These are phyloP conservation scores for Leptodontidium sp. DNA, from an alignment of 2,329 filamentous ascomycete genomes.

Conservation along the genomic window DNA sequence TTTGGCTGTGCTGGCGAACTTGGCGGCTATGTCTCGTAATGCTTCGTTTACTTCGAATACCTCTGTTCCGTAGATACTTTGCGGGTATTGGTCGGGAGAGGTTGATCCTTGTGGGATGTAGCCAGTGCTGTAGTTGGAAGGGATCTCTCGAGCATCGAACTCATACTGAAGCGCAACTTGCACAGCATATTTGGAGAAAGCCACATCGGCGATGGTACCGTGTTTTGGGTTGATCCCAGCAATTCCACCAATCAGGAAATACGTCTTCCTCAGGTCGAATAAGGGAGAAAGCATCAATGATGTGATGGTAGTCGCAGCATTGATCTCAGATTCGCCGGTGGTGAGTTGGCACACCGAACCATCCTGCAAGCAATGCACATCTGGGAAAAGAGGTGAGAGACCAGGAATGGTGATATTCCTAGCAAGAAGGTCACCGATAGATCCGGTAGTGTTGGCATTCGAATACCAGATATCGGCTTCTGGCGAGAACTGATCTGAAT, in stretches of 20 bases:
- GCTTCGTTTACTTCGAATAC: constrained; percentile 71
- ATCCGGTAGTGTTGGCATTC: constrained; percentile 54
- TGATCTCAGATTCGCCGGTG: constrained; percentile 76
- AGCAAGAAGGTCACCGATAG: constrained; percentile 62
- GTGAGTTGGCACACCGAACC: constrained; percentile 73
- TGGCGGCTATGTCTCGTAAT: constrained; percentile 61
- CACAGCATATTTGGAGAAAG: constrained; percentile 73
- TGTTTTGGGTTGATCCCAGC: constrained; percentile 76
- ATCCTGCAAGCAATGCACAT: constrained; percentile 68
- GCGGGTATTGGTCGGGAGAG: constrained; percentile 63
- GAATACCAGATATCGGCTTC: constrained; percentile 70
- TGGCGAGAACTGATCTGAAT: constrained; percentile 60
- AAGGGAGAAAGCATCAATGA: constrained; percentile 66
- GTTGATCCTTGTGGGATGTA: constrained; percentile 72
- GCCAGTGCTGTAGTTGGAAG: constrained; percentile 69
- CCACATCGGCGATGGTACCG: constrained; percentile 71
- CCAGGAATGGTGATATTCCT: constrained; percentile 67
- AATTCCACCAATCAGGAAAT: constrained; percentile 77
- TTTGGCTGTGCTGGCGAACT: constrained; percentile 58
- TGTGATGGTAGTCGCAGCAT: constrained; percentile 72
- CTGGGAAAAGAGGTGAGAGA: constrained; percentile 70
- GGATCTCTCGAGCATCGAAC: constrained; percentile 74
- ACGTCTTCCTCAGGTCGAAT: constrained; percentile 72
- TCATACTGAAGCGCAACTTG: constrained; percentile 82
- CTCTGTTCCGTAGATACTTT: constrained; percentile 70